Conservation (phyloP, 129 eudicot species). For the Smallanthus sonchifolius region DNA sequence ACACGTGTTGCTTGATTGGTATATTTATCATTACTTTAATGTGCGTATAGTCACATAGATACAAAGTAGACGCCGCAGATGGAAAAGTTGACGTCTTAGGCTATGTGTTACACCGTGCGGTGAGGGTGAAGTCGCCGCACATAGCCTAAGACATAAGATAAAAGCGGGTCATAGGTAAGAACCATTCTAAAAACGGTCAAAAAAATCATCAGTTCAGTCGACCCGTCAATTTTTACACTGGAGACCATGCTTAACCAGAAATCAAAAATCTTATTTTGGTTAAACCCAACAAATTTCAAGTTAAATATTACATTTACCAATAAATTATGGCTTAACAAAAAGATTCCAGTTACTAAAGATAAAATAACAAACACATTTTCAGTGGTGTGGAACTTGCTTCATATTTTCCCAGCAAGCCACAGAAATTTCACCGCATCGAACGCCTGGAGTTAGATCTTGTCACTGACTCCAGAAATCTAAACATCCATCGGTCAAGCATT, state of each 20-base stretch:
- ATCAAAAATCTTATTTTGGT: not conserved
- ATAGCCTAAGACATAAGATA: not conserved
- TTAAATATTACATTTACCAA: conserved; percentile 18
- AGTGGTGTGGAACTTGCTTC: conserved; percentile 19
- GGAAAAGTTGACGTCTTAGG: too few relatives aligned
- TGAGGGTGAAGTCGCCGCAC: too few relatives aligned
- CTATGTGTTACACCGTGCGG: too few relatives aligned
- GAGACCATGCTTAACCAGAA: conserved; percentile 13
- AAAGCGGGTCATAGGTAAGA: not conserved
- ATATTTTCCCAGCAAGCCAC: conserved; percentile 12
- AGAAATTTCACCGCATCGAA: conserved; percentile 28
- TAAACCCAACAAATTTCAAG: conserved; percentile 10
- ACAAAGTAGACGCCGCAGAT: too few relatives aligned
- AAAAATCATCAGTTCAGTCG: not conserved
- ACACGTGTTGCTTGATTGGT: too few relatives aligned
- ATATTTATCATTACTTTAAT: too few relatives aligned
- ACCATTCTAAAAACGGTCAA: not conserved
- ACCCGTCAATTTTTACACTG: not conserved
- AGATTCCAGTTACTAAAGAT: conserved; percentile 1
- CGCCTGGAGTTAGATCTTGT: conserved; percentile 43
- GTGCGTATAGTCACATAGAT: too few relatives aligned
- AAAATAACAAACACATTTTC: conserved; percentile 8
- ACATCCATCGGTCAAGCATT: conserved; percentile 98
- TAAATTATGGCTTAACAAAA: conserved; percentile 19
- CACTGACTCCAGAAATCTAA: conserved; percentile 64